These are phyloP conservation scores for Epipyxis sp. DNA, from an alignment of 108 stramenopile species.

Conservation along the genomic window DNA sequence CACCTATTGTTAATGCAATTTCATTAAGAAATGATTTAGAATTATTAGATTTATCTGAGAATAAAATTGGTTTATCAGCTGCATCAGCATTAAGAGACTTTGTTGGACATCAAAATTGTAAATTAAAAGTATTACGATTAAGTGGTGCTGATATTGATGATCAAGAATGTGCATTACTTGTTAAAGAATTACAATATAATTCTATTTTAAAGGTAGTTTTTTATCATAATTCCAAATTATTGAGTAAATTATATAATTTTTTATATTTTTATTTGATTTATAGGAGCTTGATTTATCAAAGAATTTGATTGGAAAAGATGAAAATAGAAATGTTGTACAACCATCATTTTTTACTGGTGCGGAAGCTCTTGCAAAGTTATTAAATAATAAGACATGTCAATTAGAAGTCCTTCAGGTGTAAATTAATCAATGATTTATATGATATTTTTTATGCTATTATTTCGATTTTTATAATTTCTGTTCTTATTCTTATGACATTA, in stretches of 20 bases:
- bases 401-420: constrained; percentile 27
- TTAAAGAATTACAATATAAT: constrained; percentile 24
- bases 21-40: neutral
- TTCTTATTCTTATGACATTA: too few species aligned
- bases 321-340: constrained; percentile 33
- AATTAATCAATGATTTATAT: too few species aligned
- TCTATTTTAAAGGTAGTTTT: too few species aligned
- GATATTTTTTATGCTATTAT: too few species aligned
- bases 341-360: constrained; percentile 38
- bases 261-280: too few species aligned
- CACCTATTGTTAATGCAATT: neutral
- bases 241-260: too few species aligned
- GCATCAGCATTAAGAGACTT: neutral
- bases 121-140: constrained; percentile 11
- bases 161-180: constrained; percentile 33
- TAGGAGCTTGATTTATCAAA: constrained; percentile 35
- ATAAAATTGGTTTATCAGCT: neutral
- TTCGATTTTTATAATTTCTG: too few species aligned
- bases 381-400: neutral
- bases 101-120: neutral
- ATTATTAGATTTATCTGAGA: neutral
- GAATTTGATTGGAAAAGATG: constrained; percentile 37
- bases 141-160: constrained; percentile 38
- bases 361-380: constrained; percentile 33
- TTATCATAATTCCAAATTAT: too few species aligned